Evolutionary conservation across 2,329 filamentous ascomycete genomes (phyloP), one percentile per base, ranked within the genome.

Genomic region (Diaporthe citrichinensis): DNA sequence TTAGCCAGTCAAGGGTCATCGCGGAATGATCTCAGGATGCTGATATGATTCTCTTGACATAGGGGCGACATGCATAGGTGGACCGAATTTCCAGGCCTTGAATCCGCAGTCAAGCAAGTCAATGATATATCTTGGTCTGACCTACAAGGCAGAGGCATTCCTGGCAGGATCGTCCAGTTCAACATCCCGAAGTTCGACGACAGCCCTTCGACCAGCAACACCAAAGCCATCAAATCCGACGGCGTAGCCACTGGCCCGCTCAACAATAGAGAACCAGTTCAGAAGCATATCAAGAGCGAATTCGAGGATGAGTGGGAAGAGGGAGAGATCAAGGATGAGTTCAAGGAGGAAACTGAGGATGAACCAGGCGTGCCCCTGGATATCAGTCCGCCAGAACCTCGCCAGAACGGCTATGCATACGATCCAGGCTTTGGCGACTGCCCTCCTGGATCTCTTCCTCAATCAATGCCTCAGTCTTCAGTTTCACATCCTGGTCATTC

Each of bases 401-500:
- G 28, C n/a, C 59, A 12, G n/a, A 12, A 31, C 39, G 25, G n/a
- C 4, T 28, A 23, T n/a, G 4, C 15, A 15, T 28, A 28, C 25
- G 15, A 41, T 2, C 0, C n/a, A 10, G 58, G 12, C 14, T 41
- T 41, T 61, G 58, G 6, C 3, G 9, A 28, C 23, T 25, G 4
- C 41, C 2, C 25, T 62, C 1, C 8, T 20, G 8, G 3, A 1
- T 15, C 14, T 1, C 14, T 14, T 46, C 3, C 6, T 20, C 39
- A 23, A 6, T 20, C n/a, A 25, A 23, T 41, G 15, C 39, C 59
- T 28, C 25, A 46, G 39, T 7, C n/a, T 28, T 8, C n/a, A 20
- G 4, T 2, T 0, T 0, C 8, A 4, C n/a, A 20, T 25, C 39
- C 15, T 6, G 25, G 3, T 39, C 17, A 46, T 8, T 15, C 14